Evolutionary conservation across 208 protist species (phyloP), one percentile per base, ranked within the genome.

Genomic region (Crithidia sp.): DNA sequence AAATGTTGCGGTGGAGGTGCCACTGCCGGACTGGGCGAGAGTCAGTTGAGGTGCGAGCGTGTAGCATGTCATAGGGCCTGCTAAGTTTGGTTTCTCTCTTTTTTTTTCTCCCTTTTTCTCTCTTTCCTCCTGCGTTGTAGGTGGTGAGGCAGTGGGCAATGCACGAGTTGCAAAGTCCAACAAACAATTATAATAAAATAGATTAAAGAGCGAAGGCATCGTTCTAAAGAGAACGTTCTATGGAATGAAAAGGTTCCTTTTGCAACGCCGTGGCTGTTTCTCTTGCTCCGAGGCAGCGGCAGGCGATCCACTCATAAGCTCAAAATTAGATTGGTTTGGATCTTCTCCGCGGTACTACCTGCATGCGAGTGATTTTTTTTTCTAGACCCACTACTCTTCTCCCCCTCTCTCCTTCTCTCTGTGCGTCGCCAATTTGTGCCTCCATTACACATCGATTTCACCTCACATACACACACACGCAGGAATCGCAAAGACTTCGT

Each of bases 1-100:
- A 45, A 17, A 60, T 40, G 76, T 83, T 43, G 37, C 61, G 3
- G 52, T 83, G 5, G 70, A 76, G 66, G 77, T 72, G 43, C 82
- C 87, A 5, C 82, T 81, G 39, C 84, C 84, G 13, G 45, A 17
- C 16, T 92, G 84, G 84, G 79, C 79, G 39, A 19, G n/a, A 45
- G 8, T 7, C 44, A 17, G 65, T 5, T 54, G 37, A 65, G 28
- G 28, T 28, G 28, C 28, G 28, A 28, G 45, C 45, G 45, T 13
- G 45, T 49, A 49, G 45, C 28, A 1, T 28, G 28, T 0, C 28
- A 28, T 28, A 1, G 28, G 0, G 28, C 28, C 28, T 28, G 1
- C 28, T 28, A 1, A 28, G 0, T 28, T 28, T 28, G 28, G 0
- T 28, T 28, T 47, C 53, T 68, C 40, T 53, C 62, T 47, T 63